Evolutionary conservation across 495 filamentous ascomycete genomes (phyloP), one percentile per base, ranked within the genome.

Genomic region (Rostrohypoxylon terebratum): DNA sequence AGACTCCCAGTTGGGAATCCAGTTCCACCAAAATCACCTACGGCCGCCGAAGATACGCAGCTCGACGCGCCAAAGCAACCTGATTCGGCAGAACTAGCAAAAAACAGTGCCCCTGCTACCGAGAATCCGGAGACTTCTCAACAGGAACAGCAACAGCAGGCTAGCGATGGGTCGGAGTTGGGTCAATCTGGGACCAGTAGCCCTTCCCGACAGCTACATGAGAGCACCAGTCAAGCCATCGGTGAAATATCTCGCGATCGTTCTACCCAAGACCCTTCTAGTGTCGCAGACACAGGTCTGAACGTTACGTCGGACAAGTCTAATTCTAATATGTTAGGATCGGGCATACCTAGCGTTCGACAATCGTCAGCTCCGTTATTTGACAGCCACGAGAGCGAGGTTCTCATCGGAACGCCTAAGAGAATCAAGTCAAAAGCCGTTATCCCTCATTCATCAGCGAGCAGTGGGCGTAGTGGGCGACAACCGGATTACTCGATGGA

Each of bases 391-490:
- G 73, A 74, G 38, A 57, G 61, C 16, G 73, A 72, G 31, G 33
- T 75, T 25, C 48, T 73, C 8, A 28, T 69, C 1, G 76, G 74
- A n/a, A 78, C 76, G 8, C 71, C 74, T 0, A 72, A 69, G 11
- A 45, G 57, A 1, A 23, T 75, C 14, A 71, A 63, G 44, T 58
- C 66, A 18, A 69, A 55, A 44, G 40, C 33, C 4, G 20, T 13
- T 38, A 44, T 77, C 0, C 68, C 71, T 11, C 68, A 68, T 10
- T 82, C 80, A 3, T 80, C 83, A 5, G 51, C 59, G 7, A 73
- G 73, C 44, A 83, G 82, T 61, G 53, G 77, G 25, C 74, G 51
- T 31, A 80, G 82, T 66, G 82, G 79, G 23, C 78, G 81, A 48
- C 83, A 85, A 54, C 76, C 77, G 1, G 80, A 82, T 38, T 77